Evolutionary conservation across 2,329 filamentous ascomycete genomes (phyloP), one percentile per base, ranked within the genome.

Genomic region (Apiospora pterosperma): DNA sequence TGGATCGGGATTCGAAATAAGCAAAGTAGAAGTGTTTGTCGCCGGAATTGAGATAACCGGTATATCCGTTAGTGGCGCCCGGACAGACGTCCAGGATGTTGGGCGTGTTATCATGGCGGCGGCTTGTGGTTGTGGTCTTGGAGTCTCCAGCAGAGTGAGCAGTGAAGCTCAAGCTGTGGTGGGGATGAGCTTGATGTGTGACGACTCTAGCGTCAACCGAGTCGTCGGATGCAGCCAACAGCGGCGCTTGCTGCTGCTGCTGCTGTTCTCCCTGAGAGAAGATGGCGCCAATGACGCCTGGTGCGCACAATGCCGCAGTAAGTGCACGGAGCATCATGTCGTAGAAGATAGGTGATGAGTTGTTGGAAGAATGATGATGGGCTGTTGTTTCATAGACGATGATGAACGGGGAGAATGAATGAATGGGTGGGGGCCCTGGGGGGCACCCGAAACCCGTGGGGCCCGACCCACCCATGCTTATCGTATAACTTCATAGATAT

Each of bases 141-240:
- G 28, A 16, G 8, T 55, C 28, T 10, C 16, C 48, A 19, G 6
- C 28, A 19, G 48, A 55, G 48, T 55, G 48, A n/a, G 48, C 48
- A 55, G 48, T 55, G 48, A 55, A 55, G 48, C 48, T 55, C 8
- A 55, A 55, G 48, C 48, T 55, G 34, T 55, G 48, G 48, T 55
- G 48, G 48, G 48, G 48, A n/a, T 55, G 48, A 55, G 48, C 48
- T 55, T 55, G 25, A 28, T 55, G 48, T 5, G 48, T 55, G 3
- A 55, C 48, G 25, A 55, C 28, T 5, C 21, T 34, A 55, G 48
- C 48, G 48, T 28, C n/a, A 31, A 25, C 48, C 48, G 16, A 34
- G 28, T 55, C 28, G 48, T 31, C 28, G 28, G 28, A 7, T 34
- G 28, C 28, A 21, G 48, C 16, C 28, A 34, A 34, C 48, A 55